These are phyloP conservation scores for Aphanocladium album DNA, from an alignment of 2,329 filamentous ascomycete species.

Conservation along the genomic window DNA sequence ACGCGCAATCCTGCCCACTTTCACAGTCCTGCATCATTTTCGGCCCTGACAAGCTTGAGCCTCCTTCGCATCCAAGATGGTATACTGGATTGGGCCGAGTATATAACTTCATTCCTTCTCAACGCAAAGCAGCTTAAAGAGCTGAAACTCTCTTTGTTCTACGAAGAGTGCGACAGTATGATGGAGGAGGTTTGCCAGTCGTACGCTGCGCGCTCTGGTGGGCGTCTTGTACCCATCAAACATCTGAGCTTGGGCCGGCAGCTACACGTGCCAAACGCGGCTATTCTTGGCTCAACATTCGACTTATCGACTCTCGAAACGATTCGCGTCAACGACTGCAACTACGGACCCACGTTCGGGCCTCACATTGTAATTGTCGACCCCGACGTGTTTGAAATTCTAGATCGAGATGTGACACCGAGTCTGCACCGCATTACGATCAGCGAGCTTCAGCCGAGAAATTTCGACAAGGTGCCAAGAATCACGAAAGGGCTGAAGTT, in stretches of 20 bases:
- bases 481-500: neutral
- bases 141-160: neutral
- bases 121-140: neutral
- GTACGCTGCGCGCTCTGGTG: neutral
- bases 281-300: neutral
- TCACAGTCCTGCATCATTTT: neutral
- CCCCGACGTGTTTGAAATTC: neutral
- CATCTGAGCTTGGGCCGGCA: neutral
- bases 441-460: neutral
- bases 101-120: neutral
- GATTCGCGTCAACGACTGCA: neutral
- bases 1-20: neutral
- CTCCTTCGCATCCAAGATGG: neutral
- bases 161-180: neutral
- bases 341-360: neutral
- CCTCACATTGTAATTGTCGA: neutral
- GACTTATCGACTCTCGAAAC: neutral
- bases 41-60: neutral
- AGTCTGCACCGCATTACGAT: neutral
- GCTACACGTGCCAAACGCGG: neutral
- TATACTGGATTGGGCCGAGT: neutral
- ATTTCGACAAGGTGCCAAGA: neutral
- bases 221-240: neutral
- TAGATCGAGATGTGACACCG: neutral
- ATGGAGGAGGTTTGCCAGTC: neutral